phyloP scores from a whole-genome alignment of 129 eudicot species.

The Flaveria linearis region DNA sequence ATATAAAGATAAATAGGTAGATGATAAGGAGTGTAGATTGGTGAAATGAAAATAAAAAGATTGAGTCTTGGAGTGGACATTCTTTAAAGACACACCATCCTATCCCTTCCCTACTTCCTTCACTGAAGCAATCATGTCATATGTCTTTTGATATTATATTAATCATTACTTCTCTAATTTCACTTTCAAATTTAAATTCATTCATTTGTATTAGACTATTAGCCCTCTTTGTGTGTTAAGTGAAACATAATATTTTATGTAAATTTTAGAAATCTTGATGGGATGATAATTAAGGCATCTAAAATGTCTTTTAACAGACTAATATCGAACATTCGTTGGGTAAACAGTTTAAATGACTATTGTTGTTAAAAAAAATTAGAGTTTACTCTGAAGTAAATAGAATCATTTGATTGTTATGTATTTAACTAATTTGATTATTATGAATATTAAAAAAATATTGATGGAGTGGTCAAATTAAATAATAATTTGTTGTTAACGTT shows the following conservation, averaged over 20 bases:
- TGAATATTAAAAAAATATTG: too few species aligned
- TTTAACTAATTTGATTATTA: too few species aligned
- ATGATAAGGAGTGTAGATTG: background rate
- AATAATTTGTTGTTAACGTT: too few species aligned
- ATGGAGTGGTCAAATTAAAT: too few species aligned
- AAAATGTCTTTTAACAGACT: too few species aligned
- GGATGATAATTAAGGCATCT: too few species aligned
- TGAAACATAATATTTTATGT: background rate
- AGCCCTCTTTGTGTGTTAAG: background rate
- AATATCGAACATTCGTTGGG: too few species aligned
- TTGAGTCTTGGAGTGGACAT: slow-evolving; percentile 72
- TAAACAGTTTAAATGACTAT: too few species aligned
- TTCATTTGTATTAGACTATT: too few species aligned
- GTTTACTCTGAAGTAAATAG: too few species aligned
- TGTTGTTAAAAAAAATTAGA: too few species aligned
- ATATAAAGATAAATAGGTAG: background rate
- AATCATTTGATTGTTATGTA: too few species aligned
- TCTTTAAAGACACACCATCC: slow-evolving; percentile 61
- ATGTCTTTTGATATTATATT: slow-evolving; percentile 31
- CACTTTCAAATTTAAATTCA: background rate
- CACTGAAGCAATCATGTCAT: slow-evolving; percentile 38
- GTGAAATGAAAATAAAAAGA: slow-evolving; percentile 32
- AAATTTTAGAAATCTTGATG: background rate
- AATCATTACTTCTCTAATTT: slow-evolving; percentile 31
- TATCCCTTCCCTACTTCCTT: slow-evolving; percentile 33